phyloP scores from a whole-genome alignment of 768 basidiomycete genomes.

The Neoboletus brunneissimus region DNA sequence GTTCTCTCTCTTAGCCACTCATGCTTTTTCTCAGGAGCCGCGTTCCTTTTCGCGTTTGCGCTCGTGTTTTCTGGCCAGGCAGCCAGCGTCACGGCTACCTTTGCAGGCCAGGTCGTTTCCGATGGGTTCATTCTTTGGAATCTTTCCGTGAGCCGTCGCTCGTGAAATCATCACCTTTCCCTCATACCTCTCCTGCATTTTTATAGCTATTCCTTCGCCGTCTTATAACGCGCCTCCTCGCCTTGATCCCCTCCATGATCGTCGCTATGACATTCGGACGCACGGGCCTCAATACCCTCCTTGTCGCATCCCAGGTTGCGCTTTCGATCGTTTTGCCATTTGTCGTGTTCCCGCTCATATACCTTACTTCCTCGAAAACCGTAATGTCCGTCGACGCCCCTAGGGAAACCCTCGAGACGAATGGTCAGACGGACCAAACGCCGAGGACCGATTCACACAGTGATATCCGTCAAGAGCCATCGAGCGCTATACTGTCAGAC shows the following conservation, averaged over 20 bases:
- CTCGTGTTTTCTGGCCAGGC: constrained; percentile 47
- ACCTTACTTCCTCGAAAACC: constrained; percentile 36
- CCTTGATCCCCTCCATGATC: constrained; percentile 43
- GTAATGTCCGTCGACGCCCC: constrained; percentile 25
- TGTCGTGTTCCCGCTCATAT: constrained; percentile 43
- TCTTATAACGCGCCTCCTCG: constrained; percentile 43
- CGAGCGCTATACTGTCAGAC: neutral
- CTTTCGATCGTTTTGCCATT: constrained; percentile 47
- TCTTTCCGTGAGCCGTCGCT: constrained; percentile 30
- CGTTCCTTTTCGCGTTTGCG: constrained; percentile 46
- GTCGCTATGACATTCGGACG: constrained; percentile 44
- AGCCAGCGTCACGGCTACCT: constrained; percentile 48
- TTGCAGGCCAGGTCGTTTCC: constrained; percentile 47
- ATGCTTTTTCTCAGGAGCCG: constrained; percentile 16
- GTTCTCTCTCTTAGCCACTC: neutral
- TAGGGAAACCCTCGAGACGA: neutral
- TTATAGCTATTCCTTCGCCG: constrained; percentile 36
- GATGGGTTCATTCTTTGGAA: constrained; percentile 51
- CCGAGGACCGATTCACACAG: neutral
- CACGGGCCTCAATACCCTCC: constrained; percentile 43
- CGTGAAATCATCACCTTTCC: neutral
- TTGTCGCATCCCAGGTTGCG: constrained; percentile 48
- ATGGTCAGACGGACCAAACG: neutral
- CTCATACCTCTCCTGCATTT: neutral
- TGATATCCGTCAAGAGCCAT: constrained; percentile 14